Evolutionary conservation across 805 yeast species (phyloP), one percentile per base, ranked within the genome.

Genomic region (Starmerella riodocensis): DNA sequence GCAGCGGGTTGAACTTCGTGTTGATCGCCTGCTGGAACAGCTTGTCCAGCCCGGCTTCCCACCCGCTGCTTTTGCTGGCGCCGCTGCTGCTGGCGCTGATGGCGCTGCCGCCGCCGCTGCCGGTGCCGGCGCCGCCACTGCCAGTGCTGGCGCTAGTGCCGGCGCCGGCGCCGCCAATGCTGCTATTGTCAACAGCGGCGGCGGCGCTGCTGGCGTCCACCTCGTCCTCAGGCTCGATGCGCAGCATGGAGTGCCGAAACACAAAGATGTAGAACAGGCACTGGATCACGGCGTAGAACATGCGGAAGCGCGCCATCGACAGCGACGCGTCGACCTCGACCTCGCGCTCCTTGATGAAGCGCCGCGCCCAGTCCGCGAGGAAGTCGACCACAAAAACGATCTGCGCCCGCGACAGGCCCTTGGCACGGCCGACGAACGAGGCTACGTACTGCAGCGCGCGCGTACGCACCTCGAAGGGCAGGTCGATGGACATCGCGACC

Each of bases 361-460:
- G 71, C 50, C 78, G 74, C 46, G 88, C 62, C 95, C 96, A 88
- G 19, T 78, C 77, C 19, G 79, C 72, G 30, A 88, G 64, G 55
- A 82, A 83, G 43, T 82, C 73, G n/a, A 83, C 72, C 13, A 91
- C 86, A 57, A 81, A 81, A 6, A 78, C 67, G 17, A 91, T 68
- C 59, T 88, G 96, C 28, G 73, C 67, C 37, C 72, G 71, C 1
- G 81, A 65, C 22, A 88, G 64, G 30, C 72, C 71, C 47, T 75
- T 74, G 9, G 94, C 94, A 40, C 98, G 70, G 1, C 97, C 91
- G 42, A 88, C 73, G 54, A 76, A 88, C 2, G 95, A 83, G 1
- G 94, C 77, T 40, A 88, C 68, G 56, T 91, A 88, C 59, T 91
- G 97, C 70, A 86, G 71, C 3, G 95, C 80, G 63, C 86, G 86